Evolutionary conservation across 2,329 filamentous ascomycete species (phyloP).

Genomic region (Aspergillus sojae): DNA sequence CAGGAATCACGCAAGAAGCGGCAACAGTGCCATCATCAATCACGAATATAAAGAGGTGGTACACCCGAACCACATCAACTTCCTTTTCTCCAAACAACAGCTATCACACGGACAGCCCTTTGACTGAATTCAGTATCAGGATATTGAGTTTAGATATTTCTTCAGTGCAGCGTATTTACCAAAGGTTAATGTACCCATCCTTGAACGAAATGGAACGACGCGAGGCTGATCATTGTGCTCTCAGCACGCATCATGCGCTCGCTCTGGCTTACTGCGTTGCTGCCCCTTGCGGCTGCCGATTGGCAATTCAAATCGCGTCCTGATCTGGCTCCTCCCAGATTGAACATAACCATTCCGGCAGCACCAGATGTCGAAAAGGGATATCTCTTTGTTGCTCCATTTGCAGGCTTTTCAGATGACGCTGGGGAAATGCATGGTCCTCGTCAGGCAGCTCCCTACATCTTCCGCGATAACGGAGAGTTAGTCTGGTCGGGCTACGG

Average conservation of each 20-base stretch:
- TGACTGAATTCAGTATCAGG: neutral
- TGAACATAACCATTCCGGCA: slow-evolving; percentile 45
- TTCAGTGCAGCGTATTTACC: slow-evolving; percentile 23
- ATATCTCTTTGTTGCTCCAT: slow-evolving; percentile 44
- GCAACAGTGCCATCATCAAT: neutral
- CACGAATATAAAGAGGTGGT: neutral
- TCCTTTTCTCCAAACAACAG: neutral
- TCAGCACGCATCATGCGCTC: slow-evolving; percentile 17
- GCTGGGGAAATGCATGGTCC: slow-evolving; percentile 35
- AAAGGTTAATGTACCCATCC: slow-evolving; percentile 39
- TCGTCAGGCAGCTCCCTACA: slow-evolving; percentile 58
- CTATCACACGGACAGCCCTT: neutral
- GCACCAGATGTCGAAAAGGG: slow-evolving; percentile 37
- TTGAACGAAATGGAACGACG: slow-evolving; percentile 19
- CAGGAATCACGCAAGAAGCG: neutral
- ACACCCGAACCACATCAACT: neutral
- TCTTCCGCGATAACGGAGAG: slow-evolving; percentile 58
- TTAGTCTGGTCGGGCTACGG: slow-evolving; percentile 61
- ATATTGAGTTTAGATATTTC: neutral
- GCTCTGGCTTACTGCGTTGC: slow-evolving; percentile 16
- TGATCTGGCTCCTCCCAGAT: slow-evolving; percentile 49
- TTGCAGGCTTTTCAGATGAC: slow-evolving; percentile 30
- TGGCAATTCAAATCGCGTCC: slow-evolving; percentile 53
- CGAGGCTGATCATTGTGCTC: slow-evolving; percentile 31
- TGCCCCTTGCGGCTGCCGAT: slow-evolving; percentile 38